Base-by-base conservation (phyloP, 2,329 filamentous ascomycete genomes). In the Fusarium tjaetaba region DNA sequence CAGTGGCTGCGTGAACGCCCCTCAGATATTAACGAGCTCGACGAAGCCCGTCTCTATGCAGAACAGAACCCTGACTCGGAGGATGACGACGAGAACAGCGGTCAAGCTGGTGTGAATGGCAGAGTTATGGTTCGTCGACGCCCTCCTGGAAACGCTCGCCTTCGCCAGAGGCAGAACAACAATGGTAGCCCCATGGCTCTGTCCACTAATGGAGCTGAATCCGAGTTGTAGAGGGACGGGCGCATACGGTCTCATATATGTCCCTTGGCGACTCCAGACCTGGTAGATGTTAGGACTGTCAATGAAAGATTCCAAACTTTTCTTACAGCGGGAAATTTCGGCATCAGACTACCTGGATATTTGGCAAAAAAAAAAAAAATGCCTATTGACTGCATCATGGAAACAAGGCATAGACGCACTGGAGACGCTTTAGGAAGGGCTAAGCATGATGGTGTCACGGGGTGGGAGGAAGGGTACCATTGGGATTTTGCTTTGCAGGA, bases 1-100 rank as follows among this genome's bases (percentile, higher is more conserved):
- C 95, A 95, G 81, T 99, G 96, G 96, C 85, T 99, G 77, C 91
- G 96, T 75, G 91, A 93, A 83, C 93, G 95, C 80, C 96, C 96
- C 1, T 86, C 87, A 20, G 90, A 97, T 79, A 87, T 97, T 62
- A 91, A 88, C 48, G 93, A 97, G 77, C 86, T 98, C 56, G 95
- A 99, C 80, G 96, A 99, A 84, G 87, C 88, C n/a, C 84, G 86
- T 16, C 81, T 84, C 13, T 89, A 86, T 74, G 86, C 85, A 30
- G 85, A 86, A 66, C 85, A 88, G 53, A 85, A 89, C 71, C 85
- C 84, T 5, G 88, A 90, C 51, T 86, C 85, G 30, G 89, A 91
- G n/a, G 87, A 89, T 24, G 88, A 90, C 22, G 88, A 90, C 22
- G 85, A 86, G 14, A 83, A 79, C 61, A 85, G 84, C 80, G 85